Evolutionary conservation across 805 yeast genomes (phyloP).

Genomic region (Pichia manshurica): DNA sequence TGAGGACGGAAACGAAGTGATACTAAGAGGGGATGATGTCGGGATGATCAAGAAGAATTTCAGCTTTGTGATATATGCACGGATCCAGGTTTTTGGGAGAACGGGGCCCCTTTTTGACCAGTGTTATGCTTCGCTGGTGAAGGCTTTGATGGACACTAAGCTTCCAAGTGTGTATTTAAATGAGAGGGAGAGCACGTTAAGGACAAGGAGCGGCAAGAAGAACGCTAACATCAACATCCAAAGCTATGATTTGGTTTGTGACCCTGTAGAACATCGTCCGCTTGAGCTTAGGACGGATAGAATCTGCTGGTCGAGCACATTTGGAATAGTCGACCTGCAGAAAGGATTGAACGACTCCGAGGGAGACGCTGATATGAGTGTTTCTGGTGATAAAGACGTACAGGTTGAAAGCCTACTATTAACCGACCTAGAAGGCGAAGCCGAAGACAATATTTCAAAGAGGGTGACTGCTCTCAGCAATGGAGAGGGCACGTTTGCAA

Average conservation of each 20-base stretch:
- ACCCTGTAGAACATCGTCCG: slow-evolving; percentile 34
- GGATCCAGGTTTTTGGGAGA: slow-evolving; percentile 70
- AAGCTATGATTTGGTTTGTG: slow-evolving; percentile 54
- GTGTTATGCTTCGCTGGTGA: slow-evolving; percentile 61
- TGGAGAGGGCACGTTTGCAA: slow-evolving; percentile 32
- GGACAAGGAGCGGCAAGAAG: slow-evolving; percentile 13
- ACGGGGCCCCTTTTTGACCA: slow-evolving; percentile 78
- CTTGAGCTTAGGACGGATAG: slow-evolving; percentile 36
- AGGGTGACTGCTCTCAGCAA: slow-evolving; percentile 42
- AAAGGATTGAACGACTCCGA: slow-evolving; percentile 21
- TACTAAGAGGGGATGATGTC: slow-evolving; percentile 38
- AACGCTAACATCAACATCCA: slow-evolving; percentile 37
- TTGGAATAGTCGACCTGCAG: slow-evolving; percentile 55
- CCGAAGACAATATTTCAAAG: slow-evolving; percentile 65
- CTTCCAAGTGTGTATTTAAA: slow-evolving; percentile 68
- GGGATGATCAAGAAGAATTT: slow-evolving; percentile 40
- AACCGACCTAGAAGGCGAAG: slow-evolving; percentile 79
- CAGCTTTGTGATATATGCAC: slow-evolving; percentile 61
- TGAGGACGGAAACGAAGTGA: slow-evolving; percentile 44
- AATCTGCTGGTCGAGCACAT: slow-evolving; percentile 45
- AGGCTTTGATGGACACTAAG: slow-evolving; percentile 52
- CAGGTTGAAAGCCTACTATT: slow-evolving; percentile 46
- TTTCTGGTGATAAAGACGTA: slow-evolving; percentile 13
- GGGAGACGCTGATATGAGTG: slow-evolving; percentile 28
- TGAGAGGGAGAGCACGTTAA: slow-evolving; percentile 39